Evolutionary conservation across 1,284 basidiomycete species (phyloP).

Genomic region (Vanrija sp.): DNA sequence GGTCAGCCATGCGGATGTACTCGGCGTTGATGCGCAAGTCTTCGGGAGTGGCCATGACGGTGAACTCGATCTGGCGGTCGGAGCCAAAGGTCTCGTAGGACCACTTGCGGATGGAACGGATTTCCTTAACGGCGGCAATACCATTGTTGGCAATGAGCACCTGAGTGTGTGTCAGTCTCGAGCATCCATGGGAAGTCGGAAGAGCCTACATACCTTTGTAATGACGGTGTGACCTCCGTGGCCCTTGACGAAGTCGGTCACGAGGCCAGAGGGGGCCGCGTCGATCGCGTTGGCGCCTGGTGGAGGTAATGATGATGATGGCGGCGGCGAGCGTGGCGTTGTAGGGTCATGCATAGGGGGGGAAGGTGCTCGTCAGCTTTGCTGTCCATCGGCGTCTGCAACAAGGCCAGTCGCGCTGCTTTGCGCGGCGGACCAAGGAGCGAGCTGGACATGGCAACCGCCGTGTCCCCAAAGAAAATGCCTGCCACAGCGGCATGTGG

Average conservation of each 20-base stretch:
- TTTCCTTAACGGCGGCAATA: constrained; percentile 99
- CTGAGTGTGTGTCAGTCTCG: constrained; percentile 51
- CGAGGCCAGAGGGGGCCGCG: constrained; percentile 69
- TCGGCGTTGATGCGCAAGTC: constrained; percentile 95
- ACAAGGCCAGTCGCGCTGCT: too few species aligned
- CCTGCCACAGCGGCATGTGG: too few species aligned
- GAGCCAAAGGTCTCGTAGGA: constrained; percentile 98
- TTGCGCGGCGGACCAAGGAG: too few species aligned
- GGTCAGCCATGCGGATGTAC: constrained; percentile 99
- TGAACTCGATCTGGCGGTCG: constrained; percentile 95
- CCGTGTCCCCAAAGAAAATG: too few species aligned
- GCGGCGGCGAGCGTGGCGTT: not conserved
- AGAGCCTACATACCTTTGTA: constrained; percentile 69
- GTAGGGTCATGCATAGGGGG: not conserved
- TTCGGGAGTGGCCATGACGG: constrained; percentile 99
- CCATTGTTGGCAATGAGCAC: constrained; percentile 96
- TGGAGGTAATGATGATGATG: not conserved
- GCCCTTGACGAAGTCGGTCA: constrained; percentile 86
- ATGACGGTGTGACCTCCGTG: constrained; percentile 98
- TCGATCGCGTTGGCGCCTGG: constrained; percentile 89
- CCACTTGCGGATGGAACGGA: constrained; percentile 98
- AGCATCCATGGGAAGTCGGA: not conserved
- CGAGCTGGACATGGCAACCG: not conserved
- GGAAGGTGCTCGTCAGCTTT: not conserved
- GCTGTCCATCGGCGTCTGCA: not conserved